phyloP scores from a whole-genome alignment of 2,329 filamentous ascomycete species.

The Stylonectria norvegica region DNA sequence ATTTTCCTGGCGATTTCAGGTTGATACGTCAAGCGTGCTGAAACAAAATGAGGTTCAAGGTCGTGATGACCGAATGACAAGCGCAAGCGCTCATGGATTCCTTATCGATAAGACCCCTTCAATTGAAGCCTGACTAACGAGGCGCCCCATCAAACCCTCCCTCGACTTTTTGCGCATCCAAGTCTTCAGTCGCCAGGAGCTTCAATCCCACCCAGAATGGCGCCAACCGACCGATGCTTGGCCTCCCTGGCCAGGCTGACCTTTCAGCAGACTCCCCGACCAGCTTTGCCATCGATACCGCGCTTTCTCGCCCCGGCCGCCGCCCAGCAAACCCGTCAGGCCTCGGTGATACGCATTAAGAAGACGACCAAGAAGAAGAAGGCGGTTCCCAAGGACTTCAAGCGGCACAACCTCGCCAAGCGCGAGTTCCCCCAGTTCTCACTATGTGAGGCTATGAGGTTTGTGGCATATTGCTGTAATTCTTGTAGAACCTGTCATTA shows the following conservation, averaged over 20 bases:
- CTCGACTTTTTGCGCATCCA: slow-evolving; percentile 24
- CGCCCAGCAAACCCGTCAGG: slow-evolving; percentile 40
- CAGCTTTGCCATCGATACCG: slow-evolving; percentile 43
- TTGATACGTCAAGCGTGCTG: too few species aligned
- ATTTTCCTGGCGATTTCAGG: too few species aligned
- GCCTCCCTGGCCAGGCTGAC: slow-evolving; percentile 52
- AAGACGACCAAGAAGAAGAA: slow-evolving; percentile 56
- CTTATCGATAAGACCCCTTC: slow-evolving; percentile 24
- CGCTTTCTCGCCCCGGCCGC: slow-evolving; percentile 48
- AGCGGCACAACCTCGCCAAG: slow-evolving; percentile 62
- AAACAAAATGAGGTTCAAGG: too few species aligned
- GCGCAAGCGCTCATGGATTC: too few species aligned
- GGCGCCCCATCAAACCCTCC: slow-evolving; percentile 15
- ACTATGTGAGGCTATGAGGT: slow-evolving; percentile 92
- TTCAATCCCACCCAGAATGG: slow-evolving; percentile 38
- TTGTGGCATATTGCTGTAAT: too few species aligned
- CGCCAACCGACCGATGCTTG: slow-evolving; percentile 50
- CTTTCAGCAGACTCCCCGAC: slow-evolving; percentile 41
- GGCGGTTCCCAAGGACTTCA: slow-evolving; percentile 61
- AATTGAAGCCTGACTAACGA: slow-evolving; percentile 19
- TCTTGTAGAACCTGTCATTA: slow-evolving; percentile 9
- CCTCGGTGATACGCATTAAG: slow-evolving; percentile 42
- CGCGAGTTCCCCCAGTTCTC: slow-evolving; percentile 66
- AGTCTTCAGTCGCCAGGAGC: slow-evolving; percentile 12
- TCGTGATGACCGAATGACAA: too few species aligned